phyloP scores from a whole-genome alignment of 192 early-diverging fungal genomes.

The Backusella australiensis region DNA sequence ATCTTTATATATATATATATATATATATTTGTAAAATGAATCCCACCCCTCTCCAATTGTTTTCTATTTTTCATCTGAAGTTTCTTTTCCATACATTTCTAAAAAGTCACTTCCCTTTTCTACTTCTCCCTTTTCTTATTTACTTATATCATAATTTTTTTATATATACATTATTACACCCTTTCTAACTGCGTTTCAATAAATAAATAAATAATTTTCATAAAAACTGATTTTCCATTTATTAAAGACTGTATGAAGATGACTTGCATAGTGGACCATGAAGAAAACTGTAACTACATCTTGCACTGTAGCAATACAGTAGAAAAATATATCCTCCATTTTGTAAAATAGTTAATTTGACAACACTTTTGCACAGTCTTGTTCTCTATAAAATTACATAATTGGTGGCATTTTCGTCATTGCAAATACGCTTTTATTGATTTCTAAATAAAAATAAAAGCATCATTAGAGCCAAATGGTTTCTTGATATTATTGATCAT shows the following conservation, averaged over 20 bases:
- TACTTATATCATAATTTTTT: neutral
- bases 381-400: too few species aligned
- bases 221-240: neutral
- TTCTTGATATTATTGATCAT: too few species aligned
- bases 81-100: neutral
- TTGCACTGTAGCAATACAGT: too few species aligned
- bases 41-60: neutral
- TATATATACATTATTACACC: neutral
- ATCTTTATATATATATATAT: neutral
- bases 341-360: too few species aligned
- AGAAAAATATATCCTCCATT: too few species aligned
- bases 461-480: too few species aligned
- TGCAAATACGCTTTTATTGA: neutral
- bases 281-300: too few species aligned
- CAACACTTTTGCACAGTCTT: too few species aligned
- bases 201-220: neutral
- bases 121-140: neutral
- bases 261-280: too few species aligned
- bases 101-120: neutral
- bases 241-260: too few species aligned
- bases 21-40: slow-evolving; percentile 9
- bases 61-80: neutral
- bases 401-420: too few species aligned
- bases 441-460: too few species aligned
- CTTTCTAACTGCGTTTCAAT: neutral